phyloP scores from a whole-genome alignment of 768 basidiomycete species.

The Leccinum sublutescens region DNA sequence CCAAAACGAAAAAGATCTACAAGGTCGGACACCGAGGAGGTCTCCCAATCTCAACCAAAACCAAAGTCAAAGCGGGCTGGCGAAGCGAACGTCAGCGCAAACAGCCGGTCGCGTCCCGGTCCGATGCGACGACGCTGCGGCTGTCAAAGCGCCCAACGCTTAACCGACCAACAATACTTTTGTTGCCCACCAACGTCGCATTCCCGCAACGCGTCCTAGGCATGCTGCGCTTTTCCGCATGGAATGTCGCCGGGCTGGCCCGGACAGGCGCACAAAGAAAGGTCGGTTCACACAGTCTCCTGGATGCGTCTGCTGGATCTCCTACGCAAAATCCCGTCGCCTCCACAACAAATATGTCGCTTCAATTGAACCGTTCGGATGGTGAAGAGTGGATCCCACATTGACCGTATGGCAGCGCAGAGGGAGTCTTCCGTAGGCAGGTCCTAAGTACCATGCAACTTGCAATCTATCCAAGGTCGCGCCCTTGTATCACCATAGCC shows the following conservation, averaged over 20 bases:
- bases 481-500: too few species aligned
- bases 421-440: too few species aligned
- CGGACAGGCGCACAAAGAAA: conserved; percentile 65
- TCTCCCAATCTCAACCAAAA: conserved; percentile 17
- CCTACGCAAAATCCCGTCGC: too few species aligned
- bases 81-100: conserved; percentile 17
- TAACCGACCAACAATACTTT: conserved; percentile 79
- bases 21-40: conserved; percentile 29
- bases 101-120: conserved; percentile 19
- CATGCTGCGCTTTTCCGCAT: conserved; percentile 58
- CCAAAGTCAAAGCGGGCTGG: conserved; percentile 20
- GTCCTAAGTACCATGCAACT: too few species aligned
- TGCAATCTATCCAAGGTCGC: too few species aligned
- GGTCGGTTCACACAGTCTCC: conserved; percentile 36
- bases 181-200: conserved; percentile 57
- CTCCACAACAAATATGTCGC: too few species aligned
- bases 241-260: conserved; percentile 80
- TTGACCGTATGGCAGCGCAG: too few species aligned
- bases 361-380: too few species aligned
- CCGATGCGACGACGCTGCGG: background rate
- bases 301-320: too few species aligned
- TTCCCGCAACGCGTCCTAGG: conserved; percentile 51
- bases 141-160: conserved; percentile 35
- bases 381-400: too few species aligned
- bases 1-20: conserved; percentile 29